Percentiles rank a stretch among this genome's conserved stretches.
phyloP scores from a whole-genome alignment of 352 stramenopile genomes.

The Phytopythium sindhum region DNA sequence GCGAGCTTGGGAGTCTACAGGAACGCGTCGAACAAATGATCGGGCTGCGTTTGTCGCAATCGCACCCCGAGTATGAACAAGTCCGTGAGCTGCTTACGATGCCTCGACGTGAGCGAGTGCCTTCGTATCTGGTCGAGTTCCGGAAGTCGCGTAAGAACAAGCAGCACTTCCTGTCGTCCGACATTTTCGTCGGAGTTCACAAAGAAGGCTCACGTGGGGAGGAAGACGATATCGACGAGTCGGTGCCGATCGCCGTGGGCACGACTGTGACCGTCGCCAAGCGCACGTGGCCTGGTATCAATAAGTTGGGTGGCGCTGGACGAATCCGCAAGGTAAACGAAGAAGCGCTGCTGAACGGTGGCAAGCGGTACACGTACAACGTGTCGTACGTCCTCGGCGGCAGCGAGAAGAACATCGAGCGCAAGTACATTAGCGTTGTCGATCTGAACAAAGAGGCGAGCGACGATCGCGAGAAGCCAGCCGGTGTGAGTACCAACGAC shows the following conservation, averaged over 20 bases:
- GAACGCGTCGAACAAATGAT: constrained; percentile 29
- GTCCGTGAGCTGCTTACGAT: constrained; percentile 40
- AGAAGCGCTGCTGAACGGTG: constrained; percentile 24
- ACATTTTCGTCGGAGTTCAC: constrained; percentile 50
- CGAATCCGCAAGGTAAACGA: constrained; percentile 64
- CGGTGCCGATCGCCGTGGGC: constrained; percentile 42
- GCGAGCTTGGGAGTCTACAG: constrained; percentile 27
- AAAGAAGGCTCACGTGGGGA: constrained; percentile 29
- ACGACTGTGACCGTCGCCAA: constrained; percentile 73
- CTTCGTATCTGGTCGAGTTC: constrained; percentile 45
- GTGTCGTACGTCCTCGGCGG: constrained; percentile 70
- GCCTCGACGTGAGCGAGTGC: constrained; percentile 39
- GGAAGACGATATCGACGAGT: constrained; percentile 37
- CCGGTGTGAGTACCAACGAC: constrained; percentile 7
- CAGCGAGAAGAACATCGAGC: constrained; percentile 73
- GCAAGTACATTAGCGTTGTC: constrained; percentile 75
- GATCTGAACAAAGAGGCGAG: constrained; percentile 30
- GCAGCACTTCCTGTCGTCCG: constrained; percentile 47
- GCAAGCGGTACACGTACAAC: constrained; percentile 64
- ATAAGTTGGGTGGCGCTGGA: constrained; percentile 76
- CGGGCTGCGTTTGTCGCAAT: constrained; percentile 26
- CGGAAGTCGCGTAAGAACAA: constrained; percentile 49
- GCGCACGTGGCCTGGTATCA: constrained; percentile 85
- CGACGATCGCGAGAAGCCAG: constrained; percentile 10
- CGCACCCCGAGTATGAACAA: constrained; percentile 31